Evolutionary conservation across 345 rosid genomes (phyloP).

Genomic region (Aquilaria malaccensis): DNA sequence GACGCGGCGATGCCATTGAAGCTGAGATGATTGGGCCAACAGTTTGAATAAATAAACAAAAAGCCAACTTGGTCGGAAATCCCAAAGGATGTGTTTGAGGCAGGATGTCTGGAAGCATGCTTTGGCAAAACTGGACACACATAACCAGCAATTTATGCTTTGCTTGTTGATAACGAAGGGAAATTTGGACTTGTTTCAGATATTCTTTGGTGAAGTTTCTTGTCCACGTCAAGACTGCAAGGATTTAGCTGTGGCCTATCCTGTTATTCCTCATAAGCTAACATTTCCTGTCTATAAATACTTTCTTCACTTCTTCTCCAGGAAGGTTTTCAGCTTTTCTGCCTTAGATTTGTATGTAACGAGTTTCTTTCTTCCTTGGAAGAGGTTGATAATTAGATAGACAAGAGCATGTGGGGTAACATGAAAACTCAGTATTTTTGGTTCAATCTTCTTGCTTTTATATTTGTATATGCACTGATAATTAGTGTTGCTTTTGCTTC

Average conservation of each 20-base stretch:
- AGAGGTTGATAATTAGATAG: background rate
- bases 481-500: background rate
- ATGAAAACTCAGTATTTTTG: constrained; percentile 16
- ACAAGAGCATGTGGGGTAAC: background rate
- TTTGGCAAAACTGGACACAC: no score
- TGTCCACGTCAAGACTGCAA: constrained; percentile 9
- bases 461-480: constrained; percentile 7
- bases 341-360: background rate
- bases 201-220: no score
- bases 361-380: constrained; percentile 3
- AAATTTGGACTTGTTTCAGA: no score
- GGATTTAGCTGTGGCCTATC: constrained; percentile 12
- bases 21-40: background rate
- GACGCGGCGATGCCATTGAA: no score
- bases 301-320: background rate
- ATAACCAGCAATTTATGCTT: no score
- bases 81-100: background rate
- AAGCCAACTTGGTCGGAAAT: background rate
- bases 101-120: no score
- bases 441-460: constrained; percentile 16
- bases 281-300: constrained; percentile 15
- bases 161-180: no score
- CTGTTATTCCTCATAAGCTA: constrained; percentile 5
- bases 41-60: background rate
- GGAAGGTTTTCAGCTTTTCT: constrained; percentile 18